phyloP scores from a whole-genome alignment of 257 asterid genomes.

The Voacanga thouarsii region DNA sequence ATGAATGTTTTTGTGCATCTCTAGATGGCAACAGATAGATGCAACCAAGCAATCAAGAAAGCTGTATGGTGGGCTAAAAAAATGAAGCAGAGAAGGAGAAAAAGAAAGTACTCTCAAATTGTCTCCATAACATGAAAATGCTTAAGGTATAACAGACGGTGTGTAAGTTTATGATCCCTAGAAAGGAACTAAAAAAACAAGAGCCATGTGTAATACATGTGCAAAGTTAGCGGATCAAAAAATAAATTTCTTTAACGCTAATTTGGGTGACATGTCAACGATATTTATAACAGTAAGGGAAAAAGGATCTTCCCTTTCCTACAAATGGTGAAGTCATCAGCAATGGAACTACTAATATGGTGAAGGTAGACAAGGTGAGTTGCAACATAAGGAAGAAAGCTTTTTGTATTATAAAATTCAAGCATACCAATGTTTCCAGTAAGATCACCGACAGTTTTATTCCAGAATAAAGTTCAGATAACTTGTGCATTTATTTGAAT shows the following conservation, averaged over 20 bases:
- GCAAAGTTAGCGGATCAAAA: neutral
- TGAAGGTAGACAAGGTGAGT: neutral
- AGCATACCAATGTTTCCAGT: too few relatives aligned
- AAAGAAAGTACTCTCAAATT: neutral
- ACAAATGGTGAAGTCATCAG: neutral
- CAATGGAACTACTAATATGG: neutral
- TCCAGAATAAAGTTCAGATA: neutral
- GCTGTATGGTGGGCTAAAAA: neutral
- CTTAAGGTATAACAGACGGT: neutral
- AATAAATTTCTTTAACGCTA: neutral
- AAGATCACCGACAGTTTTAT: too few relatives aligned
- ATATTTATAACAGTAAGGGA: neutral
- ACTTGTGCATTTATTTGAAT: too few relatives aligned
- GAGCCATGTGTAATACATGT: neutral
- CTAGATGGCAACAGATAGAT: constrained; percentile 4
- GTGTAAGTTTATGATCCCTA: neutral
- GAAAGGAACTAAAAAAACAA: neutral
- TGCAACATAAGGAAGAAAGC: neutral
- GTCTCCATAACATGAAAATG: neutral
- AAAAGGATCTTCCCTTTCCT: neutral
- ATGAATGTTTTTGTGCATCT: neutral
- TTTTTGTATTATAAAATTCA: too few relatives aligned
- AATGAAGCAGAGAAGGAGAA: neutral
- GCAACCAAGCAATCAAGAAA: neutral
- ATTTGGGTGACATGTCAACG: neutral